Evolutionary conservation across 352 stramenopile genomes (phyloP), one percentile per base, ranked within the genome.

Genomic region (Globisporangium spiculum): DNA sequence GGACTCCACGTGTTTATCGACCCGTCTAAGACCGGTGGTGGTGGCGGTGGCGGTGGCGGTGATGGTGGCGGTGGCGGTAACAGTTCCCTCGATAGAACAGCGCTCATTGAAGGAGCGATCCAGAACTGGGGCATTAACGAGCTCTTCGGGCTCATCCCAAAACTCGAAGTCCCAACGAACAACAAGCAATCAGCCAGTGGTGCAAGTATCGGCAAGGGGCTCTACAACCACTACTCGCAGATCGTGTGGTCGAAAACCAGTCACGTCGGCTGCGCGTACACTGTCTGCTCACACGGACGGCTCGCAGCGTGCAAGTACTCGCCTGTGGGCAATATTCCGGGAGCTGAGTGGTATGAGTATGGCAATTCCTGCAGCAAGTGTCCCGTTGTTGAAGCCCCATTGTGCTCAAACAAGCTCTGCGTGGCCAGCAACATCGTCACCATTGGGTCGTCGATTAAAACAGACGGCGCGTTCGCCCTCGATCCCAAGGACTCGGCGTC

Each of bases 281-380:
- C 63, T 6, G 20, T 66, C 5, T 73, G 68, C 12, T 12, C 27
- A 0, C 30, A 63, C 5, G 56, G 63, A 14, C 30, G 63, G 0
- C 44, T 73, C 34, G 68, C 54, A 6, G 68, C 63, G 18, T 73
- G 68, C 56, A 62, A 66, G 54, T 73, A 70, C 26, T 53, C 34
- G 20, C 63, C 68, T 22, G 54, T 34, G 9, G 64, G 68, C 18
- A 73, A 65, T 48, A 20, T 32, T 1, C 26, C 26, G 1, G 55
- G 55, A 0, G 26, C 27, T 14, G 68, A 36, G 1, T 72, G 67
- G 67, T 72, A 72, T 30, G 26, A 30, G 14, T 64, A 48, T 26
- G 67, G 67, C 0, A 18, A 36, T 0, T 24, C 61, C 0, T 72
- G 67, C 61, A 57, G 58, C 22, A 58, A 59, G 26, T 71, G 66